Conservation (phyloP, 805 yeast genomes). For the Candida silvatica region DNA sequence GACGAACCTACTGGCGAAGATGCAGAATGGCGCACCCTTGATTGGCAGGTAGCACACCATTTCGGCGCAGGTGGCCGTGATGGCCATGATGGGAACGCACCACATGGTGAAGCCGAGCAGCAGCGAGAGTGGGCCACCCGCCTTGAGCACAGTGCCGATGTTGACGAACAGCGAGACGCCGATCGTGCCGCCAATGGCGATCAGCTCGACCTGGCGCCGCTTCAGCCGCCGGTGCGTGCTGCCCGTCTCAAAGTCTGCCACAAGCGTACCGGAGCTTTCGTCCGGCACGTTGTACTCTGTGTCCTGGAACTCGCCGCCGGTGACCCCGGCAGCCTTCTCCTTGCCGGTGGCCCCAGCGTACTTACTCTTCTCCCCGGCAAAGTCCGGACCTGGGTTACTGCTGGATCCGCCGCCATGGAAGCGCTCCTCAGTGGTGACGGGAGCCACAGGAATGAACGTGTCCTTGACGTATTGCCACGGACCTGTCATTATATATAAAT, state of each 20-base stretch:
- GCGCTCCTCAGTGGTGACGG: too few species aligned
- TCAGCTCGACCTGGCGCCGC: slow-evolving; percentile 65
- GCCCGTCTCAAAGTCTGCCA: slow-evolving; percentile 1
- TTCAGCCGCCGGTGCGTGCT: slow-evolving; percentile 40
- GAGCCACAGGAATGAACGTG: too few species aligned
- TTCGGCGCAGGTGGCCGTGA: slow-evolving; percentile 35
- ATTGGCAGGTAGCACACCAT: slow-evolving; percentile 37
- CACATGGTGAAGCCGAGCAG: slow-evolving; percentile 30
- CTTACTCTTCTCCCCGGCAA: too few species aligned
- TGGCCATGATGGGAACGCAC: slow-evolving; percentile 33
- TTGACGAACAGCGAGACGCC: slow-evolving; percentile 37
- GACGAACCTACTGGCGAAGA: slow-evolving; percentile 37
- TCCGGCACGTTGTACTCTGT: too few species aligned
- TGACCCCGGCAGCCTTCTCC: too few species aligned
- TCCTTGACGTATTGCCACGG: too few species aligned
- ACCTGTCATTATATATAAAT: too few species aligned
- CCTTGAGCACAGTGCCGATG: slow-evolving; percentile 30
- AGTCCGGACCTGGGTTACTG: too few species aligned
- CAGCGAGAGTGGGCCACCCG: slow-evolving; percentile 33
- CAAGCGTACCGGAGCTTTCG: too few species aligned
- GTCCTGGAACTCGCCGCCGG: too few species aligned
- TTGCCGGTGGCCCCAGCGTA: too few species aligned
- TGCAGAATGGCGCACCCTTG: slow-evolving; percentile 33
- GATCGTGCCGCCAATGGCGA: slow-evolving; percentile 58
- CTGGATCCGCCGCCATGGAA: too few species aligned